phyloP scores from a whole-genome alignment of 2,329 filamentous ascomycete species.

The Monosporascus sp. region DNA sequence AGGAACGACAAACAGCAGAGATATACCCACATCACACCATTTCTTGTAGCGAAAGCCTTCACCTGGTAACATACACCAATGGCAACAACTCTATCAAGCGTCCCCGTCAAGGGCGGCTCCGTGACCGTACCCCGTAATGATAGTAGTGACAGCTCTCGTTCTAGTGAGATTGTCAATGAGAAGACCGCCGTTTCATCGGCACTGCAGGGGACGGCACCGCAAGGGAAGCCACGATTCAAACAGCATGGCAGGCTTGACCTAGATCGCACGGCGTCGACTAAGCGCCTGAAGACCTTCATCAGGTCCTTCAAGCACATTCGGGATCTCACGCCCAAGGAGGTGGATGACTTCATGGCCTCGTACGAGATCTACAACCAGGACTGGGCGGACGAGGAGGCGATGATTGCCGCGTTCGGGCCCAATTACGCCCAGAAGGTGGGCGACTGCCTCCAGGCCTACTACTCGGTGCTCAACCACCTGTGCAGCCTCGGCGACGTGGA shows the following conservation, averaged over 20 bases:
- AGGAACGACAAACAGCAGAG: not conserved
- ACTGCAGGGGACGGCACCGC: not conserved
- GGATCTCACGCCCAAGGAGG: constrained; percentile 42
- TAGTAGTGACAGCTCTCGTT: constrained; percentile 28
- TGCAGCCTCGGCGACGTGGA: constrained; percentile 51
- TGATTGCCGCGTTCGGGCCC: constrained; percentile 40
- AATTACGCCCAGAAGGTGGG: constrained; percentile 45
- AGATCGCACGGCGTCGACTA: constrained; percentile 40
- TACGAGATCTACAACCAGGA: constrained; percentile 52
- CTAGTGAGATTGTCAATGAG: constrained; percentile 27
- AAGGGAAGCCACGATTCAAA: constrained; percentile 4
- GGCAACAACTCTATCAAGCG: not conserved
- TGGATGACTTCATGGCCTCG: constrained; percentile 51
- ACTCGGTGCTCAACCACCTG: constrained; percentile 48
- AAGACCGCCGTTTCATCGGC: constrained; percentile 15
- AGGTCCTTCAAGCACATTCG: constrained; percentile 44
- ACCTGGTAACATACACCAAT: not conserved
- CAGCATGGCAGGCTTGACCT: constrained; percentile 18
- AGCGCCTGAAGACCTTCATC: constrained; percentile 44
- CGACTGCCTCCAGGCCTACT: constrained; percentile 46
- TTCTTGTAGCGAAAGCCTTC: not conserved
- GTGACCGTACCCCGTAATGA: constrained; percentile 11
- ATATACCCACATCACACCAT: not conserved
- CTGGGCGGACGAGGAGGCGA: constrained; percentile 44
- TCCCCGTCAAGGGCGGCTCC: not conserved